Evolutionary conservation across 208 protist species (phyloP).

Genomic region (Wallacemonas sp.): DNA sequence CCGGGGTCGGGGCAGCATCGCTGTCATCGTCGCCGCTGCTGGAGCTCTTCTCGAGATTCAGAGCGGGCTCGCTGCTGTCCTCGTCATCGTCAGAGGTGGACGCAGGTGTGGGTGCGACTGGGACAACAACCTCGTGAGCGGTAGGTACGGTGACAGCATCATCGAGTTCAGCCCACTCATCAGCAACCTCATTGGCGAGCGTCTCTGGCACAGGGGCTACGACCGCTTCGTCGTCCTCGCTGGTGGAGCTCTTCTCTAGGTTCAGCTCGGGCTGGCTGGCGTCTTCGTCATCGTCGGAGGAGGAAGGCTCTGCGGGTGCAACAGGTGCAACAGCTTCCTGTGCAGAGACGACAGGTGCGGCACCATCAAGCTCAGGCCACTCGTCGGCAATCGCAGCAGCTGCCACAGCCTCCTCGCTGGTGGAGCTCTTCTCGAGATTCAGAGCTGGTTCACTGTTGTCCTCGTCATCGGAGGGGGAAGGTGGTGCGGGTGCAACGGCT

Average conservation of each 20-base stretch:
- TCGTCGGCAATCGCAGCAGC: conserved; percentile 7
- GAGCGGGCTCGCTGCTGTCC: neutral
- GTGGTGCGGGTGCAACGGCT: no score
- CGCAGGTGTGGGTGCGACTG: no score
- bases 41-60: conserved; percentile 1
- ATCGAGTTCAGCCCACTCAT: neutral
- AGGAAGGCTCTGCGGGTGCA: no score
- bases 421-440: neutral
- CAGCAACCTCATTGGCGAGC: neutral
- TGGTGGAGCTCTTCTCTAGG: neutral
- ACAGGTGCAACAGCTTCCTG: no score
- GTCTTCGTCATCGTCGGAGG: no score
- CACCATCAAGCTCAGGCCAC: neutral
- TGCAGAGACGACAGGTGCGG: no score
- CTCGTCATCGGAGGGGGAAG: neutral
- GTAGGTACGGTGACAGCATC: neutral
- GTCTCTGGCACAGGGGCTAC: neutral
- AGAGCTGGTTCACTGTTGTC: conserved; percentile 6
- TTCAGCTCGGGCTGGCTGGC: conserved; percentile 4
- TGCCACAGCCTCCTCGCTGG: neutral
- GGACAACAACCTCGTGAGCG: neutral
- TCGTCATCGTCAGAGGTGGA: no score
- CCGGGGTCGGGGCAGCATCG: neutral
- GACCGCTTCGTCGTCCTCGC: neutral
- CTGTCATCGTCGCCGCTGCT: neutral